Percentiles rank a stretch among this genome's conserved stretches.
phyloP scores from a whole-genome alignment of 73 alveolate genomes.

The Paramecium tetraurelia region DNA sequence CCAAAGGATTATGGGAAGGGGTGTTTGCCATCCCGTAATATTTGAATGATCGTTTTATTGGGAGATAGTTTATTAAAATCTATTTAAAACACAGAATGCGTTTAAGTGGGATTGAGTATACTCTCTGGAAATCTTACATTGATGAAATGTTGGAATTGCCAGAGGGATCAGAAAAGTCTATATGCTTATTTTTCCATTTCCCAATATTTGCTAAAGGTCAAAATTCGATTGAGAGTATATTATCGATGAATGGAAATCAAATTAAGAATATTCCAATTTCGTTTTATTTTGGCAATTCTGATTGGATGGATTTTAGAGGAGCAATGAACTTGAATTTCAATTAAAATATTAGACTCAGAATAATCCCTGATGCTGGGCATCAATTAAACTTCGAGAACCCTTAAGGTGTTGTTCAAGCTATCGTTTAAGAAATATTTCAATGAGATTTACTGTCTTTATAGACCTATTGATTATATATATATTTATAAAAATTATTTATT shows the following conservation, averaged over 20 bases:
- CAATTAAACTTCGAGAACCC: neutral
- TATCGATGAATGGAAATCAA: neutral
- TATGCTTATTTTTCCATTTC: neutral
- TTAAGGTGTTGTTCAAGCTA: neutral
- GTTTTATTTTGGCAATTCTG: neutral
- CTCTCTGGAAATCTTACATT: neutral
- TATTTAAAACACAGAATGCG: neutral
- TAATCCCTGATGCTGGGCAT: neutral
- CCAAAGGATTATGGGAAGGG: neutral
- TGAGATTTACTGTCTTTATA: neutral
- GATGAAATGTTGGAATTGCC: neutral
- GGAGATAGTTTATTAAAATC: neutral
- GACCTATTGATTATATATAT: neutral
- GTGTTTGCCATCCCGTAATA: neutral
- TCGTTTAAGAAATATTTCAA: neutral
- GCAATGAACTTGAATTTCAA: neutral
- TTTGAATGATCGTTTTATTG: neutral
- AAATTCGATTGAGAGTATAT: neutral
- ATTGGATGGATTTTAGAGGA: neutral
- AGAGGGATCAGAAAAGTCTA: conserved; percentile 8
- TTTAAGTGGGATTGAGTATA: neutral
- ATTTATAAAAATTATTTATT: neutral
- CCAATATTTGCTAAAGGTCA: neutral
- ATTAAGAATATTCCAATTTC: neutral
- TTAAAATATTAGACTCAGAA: neutral